These are phyloP conservation scores for Phaseolus lunatus DNA, from an alignment of 306 rosid species.

Conservation along the genomic window DNA sequence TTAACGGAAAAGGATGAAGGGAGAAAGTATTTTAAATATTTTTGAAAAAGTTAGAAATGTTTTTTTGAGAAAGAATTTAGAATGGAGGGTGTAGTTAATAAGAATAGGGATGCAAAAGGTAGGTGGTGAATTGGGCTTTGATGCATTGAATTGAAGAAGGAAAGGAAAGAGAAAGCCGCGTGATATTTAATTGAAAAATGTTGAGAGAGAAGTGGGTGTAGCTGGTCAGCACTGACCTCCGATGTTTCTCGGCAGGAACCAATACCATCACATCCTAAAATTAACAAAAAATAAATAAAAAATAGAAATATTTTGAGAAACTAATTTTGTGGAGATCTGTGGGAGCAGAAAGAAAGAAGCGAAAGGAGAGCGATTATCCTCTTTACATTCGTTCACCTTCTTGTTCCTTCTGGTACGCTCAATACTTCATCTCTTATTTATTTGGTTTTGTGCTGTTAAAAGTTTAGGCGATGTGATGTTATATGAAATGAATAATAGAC, in stretches of 20 bases:
- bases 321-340: slow-evolving; percentile 51
- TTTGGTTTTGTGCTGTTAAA: not conserved
- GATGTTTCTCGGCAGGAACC: slow-evolving; percentile 79
- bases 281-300: slow-evolving; percentile 32
- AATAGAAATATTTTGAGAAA: slow-evolving; percentile 13
- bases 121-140: not conserved
- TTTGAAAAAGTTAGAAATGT: too few species aligned
- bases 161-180: slow-evolving; percentile 47
- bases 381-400: slow-evolving; percentile 39
- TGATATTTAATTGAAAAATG: slow-evolving; percentile 46
- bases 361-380: slow-evolving; percentile 27
- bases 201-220: slow-evolving; percentile 39
- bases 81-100: not conserved
- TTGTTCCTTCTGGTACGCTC: slow-evolving; percentile 36
- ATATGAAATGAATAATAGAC: not conserved
- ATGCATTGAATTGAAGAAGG: not conserved
- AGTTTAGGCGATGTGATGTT: not conserved
- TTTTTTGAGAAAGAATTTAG: not conserved
- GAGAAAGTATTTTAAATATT: too few species aligned
- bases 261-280: slow-evolving; percentile 55
- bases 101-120: not conserved
- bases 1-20: too few species aligned
- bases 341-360: slow-evolving; percentile 38
- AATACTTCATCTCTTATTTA: not conserved
- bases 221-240: slow-evolving; percentile 85